A percentile compares a stretch with the other conserved stretches of the same genome.
Evolutionary conservation across 2,329 filamentous ascomycete genomes (phyloP).

Genomic region (Fusarium sp.): DNA sequence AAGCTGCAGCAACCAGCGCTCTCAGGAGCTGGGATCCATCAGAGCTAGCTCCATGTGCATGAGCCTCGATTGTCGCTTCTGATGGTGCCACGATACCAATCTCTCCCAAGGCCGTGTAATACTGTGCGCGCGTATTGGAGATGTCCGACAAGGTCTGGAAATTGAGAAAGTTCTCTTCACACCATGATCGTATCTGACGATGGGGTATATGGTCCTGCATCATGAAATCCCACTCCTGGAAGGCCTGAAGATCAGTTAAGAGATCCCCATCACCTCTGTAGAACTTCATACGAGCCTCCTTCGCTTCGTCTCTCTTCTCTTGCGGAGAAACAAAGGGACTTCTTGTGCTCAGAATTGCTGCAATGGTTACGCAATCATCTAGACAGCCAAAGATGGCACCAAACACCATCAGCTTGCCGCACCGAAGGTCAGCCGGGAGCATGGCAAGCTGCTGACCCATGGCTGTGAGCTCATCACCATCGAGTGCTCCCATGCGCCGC

Average conservation of each 20-base stretch:
- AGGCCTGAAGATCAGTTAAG: slow-evolving; percentile 86
- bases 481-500: slow-evolving; percentile 86
- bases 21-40: slow-evolving; percentile 66
- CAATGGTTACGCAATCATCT: slow-evolving; percentile 87
- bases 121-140: slow-evolving; percentile 84
- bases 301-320: slow-evolving; percentile 84
- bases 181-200: slow-evolving; percentile 78
- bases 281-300: slow-evolving; percentile 79
- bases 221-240: slow-evolving; percentile 82
- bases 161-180: slow-evolving; percentile 85
- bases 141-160: slow-evolving; percentile 89
- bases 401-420: slow-evolving; percentile 94
- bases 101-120: slow-evolving; percentile 85
- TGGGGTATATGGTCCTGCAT: slow-evolving; percentile 66
- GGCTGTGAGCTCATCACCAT: slow-evolving; percentile 86
- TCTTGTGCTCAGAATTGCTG: slow-evolving; percentile 88
- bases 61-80: slow-evolving; percentile 46
- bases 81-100: slow-evolving; percentile 75
- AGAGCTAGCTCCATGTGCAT: slow-evolving; percentile 28
- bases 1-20: slow-evolving; percentile 77
- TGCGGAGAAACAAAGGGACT: slow-evolving; percentile 88
- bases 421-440: slow-evolving; percentile 92
- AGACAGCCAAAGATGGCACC: slow-evolving; percentile 94
- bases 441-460: slow-evolving; percentile 93
- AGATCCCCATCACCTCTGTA: slow-evolving; percentile 84